Conservation (phyloP, 805 yeast species). For the Vanderwaltozyma tropicalis region DNA sequence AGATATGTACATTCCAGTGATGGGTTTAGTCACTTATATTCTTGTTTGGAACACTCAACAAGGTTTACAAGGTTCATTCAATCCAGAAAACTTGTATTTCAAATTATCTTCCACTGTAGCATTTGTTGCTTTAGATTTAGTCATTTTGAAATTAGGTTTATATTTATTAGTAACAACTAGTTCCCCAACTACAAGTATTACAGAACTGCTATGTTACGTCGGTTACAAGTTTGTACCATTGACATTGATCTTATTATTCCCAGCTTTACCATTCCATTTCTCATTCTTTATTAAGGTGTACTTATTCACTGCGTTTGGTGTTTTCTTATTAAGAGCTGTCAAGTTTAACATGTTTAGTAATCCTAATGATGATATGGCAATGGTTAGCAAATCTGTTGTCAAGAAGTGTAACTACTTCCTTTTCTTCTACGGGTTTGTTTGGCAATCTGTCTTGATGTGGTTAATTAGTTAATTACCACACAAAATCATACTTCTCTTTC, state of each 20-base stretch:
- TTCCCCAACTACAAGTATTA: constrained; percentile 37
- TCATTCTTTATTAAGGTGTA: constrained; percentile 39
- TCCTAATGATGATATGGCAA: constrained; percentile 39
- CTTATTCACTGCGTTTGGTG: constrained; percentile 47
- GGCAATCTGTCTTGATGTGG: constrained; percentile 72
- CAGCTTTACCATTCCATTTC: constrained; percentile 33
- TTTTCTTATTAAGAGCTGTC: constrained; percentile 50
- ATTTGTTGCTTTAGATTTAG: constrained; percentile 64
- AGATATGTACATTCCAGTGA: constrained; percentile 87
- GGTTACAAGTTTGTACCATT: constrained; percentile 91
- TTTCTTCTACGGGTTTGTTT: constrained; percentile 70
- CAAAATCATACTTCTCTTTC: too few relatives aligned
- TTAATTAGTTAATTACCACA: constrained; percentile 37
- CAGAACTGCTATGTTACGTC: constrained; percentile 81
- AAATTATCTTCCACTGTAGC: constrained; percentile 82
- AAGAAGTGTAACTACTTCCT: constrained; percentile 79
- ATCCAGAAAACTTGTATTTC: constrained; percentile 84
- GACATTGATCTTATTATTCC: constrained; percentile 44
- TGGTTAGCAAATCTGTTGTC: constrained; percentile 47
- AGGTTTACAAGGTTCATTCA: constrained; percentile 82
- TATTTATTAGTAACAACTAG: constrained; percentile 45
- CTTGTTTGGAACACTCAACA: constrained; percentile 73
- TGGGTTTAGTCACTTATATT: constrained; percentile 85
- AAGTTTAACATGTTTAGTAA: constrained; percentile 37
- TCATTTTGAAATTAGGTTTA: constrained; percentile 68